Evolutionary conservation across 2,329 filamentous ascomycete species (phyloP), one percentile per base, ranked within the genome.

Genomic region (Sclerotinia sclerotiorum): DNA sequence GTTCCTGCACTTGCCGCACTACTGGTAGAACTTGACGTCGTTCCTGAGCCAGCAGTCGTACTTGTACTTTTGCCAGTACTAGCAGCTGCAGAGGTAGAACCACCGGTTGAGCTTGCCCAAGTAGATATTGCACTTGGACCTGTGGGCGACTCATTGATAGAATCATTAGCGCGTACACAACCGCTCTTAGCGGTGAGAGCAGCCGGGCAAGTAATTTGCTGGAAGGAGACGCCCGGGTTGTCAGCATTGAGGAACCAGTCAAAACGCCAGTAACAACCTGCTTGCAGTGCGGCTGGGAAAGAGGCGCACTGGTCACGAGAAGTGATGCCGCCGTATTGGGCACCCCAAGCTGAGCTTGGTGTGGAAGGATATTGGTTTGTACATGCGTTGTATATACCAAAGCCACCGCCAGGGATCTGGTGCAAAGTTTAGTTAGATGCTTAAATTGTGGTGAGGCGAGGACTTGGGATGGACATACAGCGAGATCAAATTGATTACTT

Each of bases 401-500:
- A 82, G 39, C 86, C 85, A 68, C 85, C 85, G 21, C 85, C 85
- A 3, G 83, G 84, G 39, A 85, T 84, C 78, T 81, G 74, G 35
- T 13, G 17, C 4, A 27, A 17, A 19, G 0, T 5, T 66, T 42
- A 51, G 54, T 66, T n/a, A 17, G 35, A 42, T 44, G 1, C 5
- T 65, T 6, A 24, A 17, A 54, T 44, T 8, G 7, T 29, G 10
- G 5, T 44, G 51, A 10, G 56, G 21, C 35, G 27, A 42, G 35
- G 24, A 27, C 60, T 27, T 55, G 44, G 3, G 35, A 46, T 35
- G 46, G 39, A 72, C 72, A 10, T 71, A 77, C 73, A 42, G 73
- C 75, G 27, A 88, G 75, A 77, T 88, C 86, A 73, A 88, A 88
- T 71, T 88, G 86, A 74, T 87, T 87, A 44, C 75, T 73, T 54